These are phyloP conservation scores for Aspergillus carbonarius DNA, from an alignment of 2,329 filamentous ascomycete genomes.

Conservation along the genomic window DNA sequence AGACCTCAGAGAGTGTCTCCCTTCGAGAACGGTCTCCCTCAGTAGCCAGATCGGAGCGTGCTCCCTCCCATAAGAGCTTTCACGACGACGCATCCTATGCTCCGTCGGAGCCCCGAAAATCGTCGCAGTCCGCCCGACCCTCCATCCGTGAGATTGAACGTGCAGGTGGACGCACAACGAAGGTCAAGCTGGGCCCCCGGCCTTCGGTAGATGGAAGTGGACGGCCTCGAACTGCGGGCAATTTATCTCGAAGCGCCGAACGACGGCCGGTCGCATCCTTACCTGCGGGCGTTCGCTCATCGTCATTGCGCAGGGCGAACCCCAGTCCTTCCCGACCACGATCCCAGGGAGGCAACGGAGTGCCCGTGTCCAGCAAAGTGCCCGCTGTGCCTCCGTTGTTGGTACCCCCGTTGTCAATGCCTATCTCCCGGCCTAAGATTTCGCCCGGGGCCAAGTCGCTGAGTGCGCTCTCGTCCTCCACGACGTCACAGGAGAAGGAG, in stretches of 20 bases:
- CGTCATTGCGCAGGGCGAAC: slow-evolving; percentile 51
- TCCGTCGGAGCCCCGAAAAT: slow-evolving; percentile 37
- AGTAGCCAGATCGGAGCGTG: slow-evolving; percentile 23
- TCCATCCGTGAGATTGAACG: slow-evolving; percentile 47
- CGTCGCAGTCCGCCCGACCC: slow-evolving; percentile 44
- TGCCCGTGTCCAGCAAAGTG: slow-evolving; percentile 29
- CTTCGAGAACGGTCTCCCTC: slow-evolving; percentile 12
- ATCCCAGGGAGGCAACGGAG: slow-evolving; percentile 42
- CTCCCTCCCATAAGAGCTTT: slow-evolving; percentile 16
- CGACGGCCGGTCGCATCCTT: slow-evolving; percentile 74
- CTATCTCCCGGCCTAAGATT: slow-evolving; percentile 33
- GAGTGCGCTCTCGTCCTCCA: slow-evolving; percentile 48
- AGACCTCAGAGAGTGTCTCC: slow-evolving; percentile 10
- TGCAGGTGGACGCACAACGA: slow-evolving; percentile 49
- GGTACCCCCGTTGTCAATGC: slow-evolving; percentile 38
- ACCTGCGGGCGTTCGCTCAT: slow-evolving; percentile 74
- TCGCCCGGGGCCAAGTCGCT: slow-evolving; percentile 43
- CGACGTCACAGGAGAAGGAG: slow-evolving; percentile 85
- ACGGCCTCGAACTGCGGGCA: slow-evolving; percentile 60
- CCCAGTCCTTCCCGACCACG: slow-evolving; percentile 43
- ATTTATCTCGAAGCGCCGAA: slow-evolving; percentile 44
- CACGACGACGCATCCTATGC: slow-evolving; percentile 39
- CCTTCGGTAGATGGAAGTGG: slow-evolving; percentile 67
- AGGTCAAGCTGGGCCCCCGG: slow-evolving; percentile 84
- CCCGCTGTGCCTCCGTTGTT: slow-evolving; percentile 42